Percentiles rank a stretch among this genome's conserved stretches.
These are phyloP conservation scores for Penicillium maclennaniae DNA, from an alignment of 495 filamentous ascomycete species.

Conservation along the genomic window DNA sequence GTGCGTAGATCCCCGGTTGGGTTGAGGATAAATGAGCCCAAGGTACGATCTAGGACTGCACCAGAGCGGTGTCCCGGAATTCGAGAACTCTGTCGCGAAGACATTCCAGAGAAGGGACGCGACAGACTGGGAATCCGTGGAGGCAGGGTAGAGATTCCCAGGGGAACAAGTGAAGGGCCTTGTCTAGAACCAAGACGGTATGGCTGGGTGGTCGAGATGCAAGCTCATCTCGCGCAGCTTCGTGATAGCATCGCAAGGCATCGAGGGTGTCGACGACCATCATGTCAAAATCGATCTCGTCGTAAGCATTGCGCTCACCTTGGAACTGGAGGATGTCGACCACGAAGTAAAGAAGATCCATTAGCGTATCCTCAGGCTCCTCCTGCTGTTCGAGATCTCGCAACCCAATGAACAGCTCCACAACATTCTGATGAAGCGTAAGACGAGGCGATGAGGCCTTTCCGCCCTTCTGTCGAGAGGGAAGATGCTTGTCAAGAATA, in stretches of 20 bases:
- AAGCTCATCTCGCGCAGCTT: slow-evolving; percentile 42
- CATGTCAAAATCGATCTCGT: slow-evolving; percentile 93
- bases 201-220: slow-evolving; percentile 68
- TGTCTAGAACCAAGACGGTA: slow-evolving; percentile 91
- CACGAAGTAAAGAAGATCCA: slow-evolving; percentile 91
- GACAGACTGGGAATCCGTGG: slow-evolving; percentile 70
- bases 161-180: slow-evolving; percentile 80
- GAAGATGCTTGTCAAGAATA: slow-evolving; percentile 84
- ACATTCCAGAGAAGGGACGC: slow-evolving; percentile 78
- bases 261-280: slow-evolving; percentile 82
- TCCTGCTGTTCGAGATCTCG: slow-evolving; percentile 64
- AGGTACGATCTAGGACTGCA: slow-evolving; percentile 37
- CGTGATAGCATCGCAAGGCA: slow-evolving; percentile 74
- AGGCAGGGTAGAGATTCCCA: slow-evolving; percentile 95
- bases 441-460: slow-evolving; percentile 48
- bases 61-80: slow-evolving; percentile 35
- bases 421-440: slow-evolving; percentile 67
- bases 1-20: slow-evolving; percentile 73
- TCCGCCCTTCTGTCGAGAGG: slow-evolving; percentile 70
- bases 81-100: slow-evolving; percentile 64
- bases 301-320: slow-evolving; percentile 93
- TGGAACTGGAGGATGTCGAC: slow-evolving; percentile 96
- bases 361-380: slow-evolving; percentile 80
- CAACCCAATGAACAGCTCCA: slow-evolving; percentile 85
- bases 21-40: slow-evolving; percentile 84